Percentiles rank a stretch among this genome's conserved stretches.
phyloP scores from a whole-genome alignment of 2,329 filamentous ascomycete species.

The Alternaria sp. region DNA sequence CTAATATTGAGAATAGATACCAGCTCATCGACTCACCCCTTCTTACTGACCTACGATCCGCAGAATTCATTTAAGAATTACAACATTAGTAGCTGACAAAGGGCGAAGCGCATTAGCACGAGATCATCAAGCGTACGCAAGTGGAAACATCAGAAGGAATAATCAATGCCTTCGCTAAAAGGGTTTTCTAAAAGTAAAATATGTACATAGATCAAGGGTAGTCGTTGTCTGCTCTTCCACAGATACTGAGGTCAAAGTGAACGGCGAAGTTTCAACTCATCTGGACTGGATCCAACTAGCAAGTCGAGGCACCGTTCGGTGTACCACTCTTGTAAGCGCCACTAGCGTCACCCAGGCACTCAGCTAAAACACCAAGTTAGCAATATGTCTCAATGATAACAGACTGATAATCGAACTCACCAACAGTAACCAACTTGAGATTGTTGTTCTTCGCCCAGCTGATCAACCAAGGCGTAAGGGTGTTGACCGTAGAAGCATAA shows the following conservation, averaged over 20 bases:
- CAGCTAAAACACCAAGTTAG: constrained; percentile 29
- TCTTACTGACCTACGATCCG: neutral
- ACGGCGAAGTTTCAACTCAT: neutral
- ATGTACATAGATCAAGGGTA: neutral
- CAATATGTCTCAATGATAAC: neutral
- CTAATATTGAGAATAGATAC: neutral
- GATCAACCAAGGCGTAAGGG: constrained; percentile 49
- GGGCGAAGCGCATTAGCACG: neutral
- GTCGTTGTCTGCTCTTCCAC: neutral
- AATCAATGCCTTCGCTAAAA: neutral
- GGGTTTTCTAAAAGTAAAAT: neutral
- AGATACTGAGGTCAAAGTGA: too few species aligned
- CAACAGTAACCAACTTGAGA: constrained; percentile 48
- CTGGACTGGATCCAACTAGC: constrained; percentile 15
- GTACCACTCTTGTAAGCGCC: constrained; percentile 42
- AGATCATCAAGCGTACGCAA: neutral
- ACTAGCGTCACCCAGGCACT: constrained; percentile 43
- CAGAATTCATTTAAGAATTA: neutral
- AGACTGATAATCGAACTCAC: constrained; percentile 27
- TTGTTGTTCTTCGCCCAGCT: constrained; percentile 50
- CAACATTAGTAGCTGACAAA: neutral
- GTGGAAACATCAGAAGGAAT: neutral
- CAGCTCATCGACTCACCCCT: neutral
- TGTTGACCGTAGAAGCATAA: constrained; percentile 45
- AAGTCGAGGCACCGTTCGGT: constrained; percentile 28